A percentile compares a stretch with the other conserved stretches of the same genome.
Conservation (phyloP, 495 filamentous ascomycete genomes). For the Chaetomidium leptoderma region DNA sequence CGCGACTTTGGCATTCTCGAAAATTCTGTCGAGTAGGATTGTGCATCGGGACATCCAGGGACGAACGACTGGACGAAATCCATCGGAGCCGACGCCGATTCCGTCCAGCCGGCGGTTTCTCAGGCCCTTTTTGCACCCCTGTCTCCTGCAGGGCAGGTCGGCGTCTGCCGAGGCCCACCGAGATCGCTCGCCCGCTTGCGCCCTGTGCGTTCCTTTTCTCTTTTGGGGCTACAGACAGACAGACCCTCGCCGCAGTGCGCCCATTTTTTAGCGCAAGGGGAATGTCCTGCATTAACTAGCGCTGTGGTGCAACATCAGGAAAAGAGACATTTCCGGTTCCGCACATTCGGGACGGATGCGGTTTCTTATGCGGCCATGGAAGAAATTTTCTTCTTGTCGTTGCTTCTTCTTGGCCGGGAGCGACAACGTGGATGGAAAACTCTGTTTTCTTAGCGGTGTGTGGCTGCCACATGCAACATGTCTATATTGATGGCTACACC, state of each 20-base stretch:
- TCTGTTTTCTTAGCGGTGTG: neutral
- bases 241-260: too few relatives aligned
- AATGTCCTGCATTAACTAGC: conserved; percentile 16
- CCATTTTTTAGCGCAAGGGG: conserved; percentile 10
- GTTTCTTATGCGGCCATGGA: neutral
- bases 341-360: neutral
- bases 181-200: neutral
- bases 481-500: neutral
- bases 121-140: too few relatives aligned
- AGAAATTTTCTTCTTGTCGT: conserved; percentile 2
- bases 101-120: neutral
- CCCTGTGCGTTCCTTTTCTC: neutral
- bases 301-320: conserved; percentile 12
- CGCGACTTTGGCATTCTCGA: neutral
- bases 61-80: neutral
- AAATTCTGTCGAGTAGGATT: neutral
- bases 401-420: neutral
- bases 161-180: conserved; percentile 11
- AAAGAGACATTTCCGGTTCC: neutral
- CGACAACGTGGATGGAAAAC: neutral
- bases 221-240: neutral
- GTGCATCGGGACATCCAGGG: neutral
- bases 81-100: conserved; percentile 14
- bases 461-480: neutral
- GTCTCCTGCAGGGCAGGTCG: conserved; percentile 1